Evolutionary conservation across 164 flowering plant genomes (phyloP), one percentile per base, ranked within the genome.

Genomic region (Stephania yunnanensis): DNA sequence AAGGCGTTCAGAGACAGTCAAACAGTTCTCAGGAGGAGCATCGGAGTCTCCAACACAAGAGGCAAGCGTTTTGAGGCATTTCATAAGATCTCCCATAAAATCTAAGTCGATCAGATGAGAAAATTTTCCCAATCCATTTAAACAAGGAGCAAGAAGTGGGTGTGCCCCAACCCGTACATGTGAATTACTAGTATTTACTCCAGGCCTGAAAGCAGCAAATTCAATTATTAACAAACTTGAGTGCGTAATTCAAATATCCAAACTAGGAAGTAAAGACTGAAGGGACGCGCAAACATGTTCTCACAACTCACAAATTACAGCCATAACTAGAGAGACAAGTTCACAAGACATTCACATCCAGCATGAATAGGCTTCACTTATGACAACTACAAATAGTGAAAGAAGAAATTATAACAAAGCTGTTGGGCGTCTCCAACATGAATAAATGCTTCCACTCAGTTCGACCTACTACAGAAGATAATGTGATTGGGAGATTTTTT

Each of bases 71-170:
- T 89, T 91, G 77, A 95, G 91, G 79, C 84, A 83, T 20, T 79
- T 89, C 93, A 95, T 86, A 53, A 95, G 91, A 84, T 92, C 98
- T 68, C 94, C 89, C 90, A 95, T 91, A 78, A 87, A 95, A 82
- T 93, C 99, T 46, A 95, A 66, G 84, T 93, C 97, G 31, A 95
- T 87, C 29, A 91, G 79, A 80, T 95, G 97, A 52, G 95, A 86
- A 73, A 90, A 95, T 76, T 90, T 89, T 79, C 92, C 98, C 77
- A 95, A 82, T 74, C 98, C 98, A 77, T 83, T 87, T 79, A 95
- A 83, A 78, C 98, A 92, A 61, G 97, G 88, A 75, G 83, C 82
- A 73, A 95, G 97, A n/a, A 95, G 80, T 22, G 98, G 95, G 72
- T 87, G 87, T 46, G 81, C 61, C 46, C 83, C 88, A 78, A 82